Conservation (phyloP, 805 yeast genomes). For the Lipomyces yamadae region DNA sequence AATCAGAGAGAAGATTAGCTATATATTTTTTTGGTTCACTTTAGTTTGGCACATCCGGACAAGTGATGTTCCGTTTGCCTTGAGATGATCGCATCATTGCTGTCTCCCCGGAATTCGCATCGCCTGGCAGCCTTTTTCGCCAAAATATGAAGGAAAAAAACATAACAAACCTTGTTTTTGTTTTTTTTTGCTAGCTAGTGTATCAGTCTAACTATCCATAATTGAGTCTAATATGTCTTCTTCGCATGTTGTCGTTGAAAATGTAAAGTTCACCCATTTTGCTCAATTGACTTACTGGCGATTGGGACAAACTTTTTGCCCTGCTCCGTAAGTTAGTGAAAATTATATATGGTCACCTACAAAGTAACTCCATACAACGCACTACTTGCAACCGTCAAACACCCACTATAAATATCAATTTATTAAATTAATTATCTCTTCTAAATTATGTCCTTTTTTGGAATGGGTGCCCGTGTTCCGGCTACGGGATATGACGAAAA, state of each 20-base stretch:
- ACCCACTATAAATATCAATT: background rate
- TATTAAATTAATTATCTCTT: constrained; percentile 1
- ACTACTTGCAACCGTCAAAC: background rate
- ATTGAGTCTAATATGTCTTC: background rate
- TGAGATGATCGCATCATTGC: constrained; percentile 14
- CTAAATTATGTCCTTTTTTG: constrained; percentile 38
- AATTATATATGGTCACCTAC: background rate
- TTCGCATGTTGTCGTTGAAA: background rate
- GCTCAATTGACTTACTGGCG: no score
- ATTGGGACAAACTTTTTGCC: no score
- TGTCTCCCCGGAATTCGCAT: background rate
- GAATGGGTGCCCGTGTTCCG: constrained; percentile 36
- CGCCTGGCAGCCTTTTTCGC: background rate
- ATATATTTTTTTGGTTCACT: constrained; percentile 6
- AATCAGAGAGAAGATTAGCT: constrained; percentile 37
- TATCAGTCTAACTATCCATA: background rate
- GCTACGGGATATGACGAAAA: constrained; percentile 33
- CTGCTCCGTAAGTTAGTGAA: background rate
- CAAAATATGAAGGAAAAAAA: background rate
- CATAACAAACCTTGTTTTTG: background rate
- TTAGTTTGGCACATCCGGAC: constrained; percentile 7
- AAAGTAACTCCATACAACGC: background rate
- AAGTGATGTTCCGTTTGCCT: background rate
- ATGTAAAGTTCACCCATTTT: background rate
- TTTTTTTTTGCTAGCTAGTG: background rate